Evolutionary conservation across 306 rosid species (phyloP).

Genomic region (Glycine soja): DNA sequence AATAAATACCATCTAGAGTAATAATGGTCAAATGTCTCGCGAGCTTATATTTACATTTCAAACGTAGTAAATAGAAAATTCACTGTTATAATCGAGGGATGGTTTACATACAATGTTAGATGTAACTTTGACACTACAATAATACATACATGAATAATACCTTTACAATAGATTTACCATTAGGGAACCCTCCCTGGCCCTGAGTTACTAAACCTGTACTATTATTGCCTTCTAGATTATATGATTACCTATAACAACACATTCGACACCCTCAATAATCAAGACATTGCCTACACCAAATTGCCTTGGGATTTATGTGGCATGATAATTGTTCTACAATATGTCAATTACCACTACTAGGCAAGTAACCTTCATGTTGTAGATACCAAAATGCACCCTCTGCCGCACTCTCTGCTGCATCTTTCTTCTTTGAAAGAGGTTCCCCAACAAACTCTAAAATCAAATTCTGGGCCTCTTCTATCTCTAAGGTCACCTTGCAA

Average conservation of each 20-base stretch:
- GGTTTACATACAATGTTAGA: not conserved
- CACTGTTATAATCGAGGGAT: too few species aligned
- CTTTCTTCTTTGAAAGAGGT: slow-evolving; percentile 66
- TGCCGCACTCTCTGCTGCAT: slow-evolving; percentile 84
- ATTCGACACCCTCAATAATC: not conserved
- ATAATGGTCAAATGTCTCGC: too few species aligned
- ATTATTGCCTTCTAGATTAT: not conserved
- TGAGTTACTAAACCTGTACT: not conserved
- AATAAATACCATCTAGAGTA: too few species aligned
- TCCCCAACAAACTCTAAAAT: slow-evolving; percentile 66
- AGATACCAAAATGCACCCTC: slow-evolving; percentile 89
- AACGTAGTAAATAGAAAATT: too few species aligned
- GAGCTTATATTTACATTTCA: too few species aligned
- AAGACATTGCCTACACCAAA: not conserved
- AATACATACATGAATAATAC: not conserved
- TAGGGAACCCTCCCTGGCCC: too few species aligned
- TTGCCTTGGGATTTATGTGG: not conserved
- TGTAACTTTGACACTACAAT: not conserved
- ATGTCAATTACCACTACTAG: slow-evolving; percentile 23
- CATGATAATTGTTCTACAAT: not conserved
- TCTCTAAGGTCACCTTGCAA: slow-evolving; percentile 64
- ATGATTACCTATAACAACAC: not conserved
- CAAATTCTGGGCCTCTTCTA: slow-evolving; percentile 64
- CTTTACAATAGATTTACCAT: not conserved
- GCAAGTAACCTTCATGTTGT: slow-evolving; percentile 57